Base-by-base conservation (phyloP, 352 stramenopile species). In the Globisporangium yorkense region DNA sequence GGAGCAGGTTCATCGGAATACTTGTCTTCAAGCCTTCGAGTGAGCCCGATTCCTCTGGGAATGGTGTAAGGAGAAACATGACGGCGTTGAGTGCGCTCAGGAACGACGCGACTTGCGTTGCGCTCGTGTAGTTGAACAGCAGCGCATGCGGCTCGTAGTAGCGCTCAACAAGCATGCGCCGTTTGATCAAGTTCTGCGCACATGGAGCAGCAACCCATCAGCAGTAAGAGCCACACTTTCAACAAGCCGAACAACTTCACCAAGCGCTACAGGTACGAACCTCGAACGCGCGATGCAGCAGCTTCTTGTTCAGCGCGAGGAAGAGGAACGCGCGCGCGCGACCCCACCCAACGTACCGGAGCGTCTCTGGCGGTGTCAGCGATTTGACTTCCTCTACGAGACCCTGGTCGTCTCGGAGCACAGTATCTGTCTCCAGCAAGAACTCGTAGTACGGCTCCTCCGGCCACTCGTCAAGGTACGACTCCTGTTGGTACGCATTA, bases 381-480 rank as follows among this genome's bases (percentile, higher is more conserved):
- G 61, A 52, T 48, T 79, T 66, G 9, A 85, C 77, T 57, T 88
- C 66, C 0, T 62, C 66, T 18, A 89, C 74, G n/a, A 93, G 74
- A 0, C 71, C 73, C n/a, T 71, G 51, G 51, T 93, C 84, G 49
- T 93, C 81, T 12, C 84, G 70, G 10, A 93, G 59, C 7, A 93
- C 84, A 0, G 68, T 61, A 0, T 61, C 61, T 6, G 82, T 83
- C 44, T 93, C 70, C 13, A 88, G 33, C 41, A 93, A 61, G 35
- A 93, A 90, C 37, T 72, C 66, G 53, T 84, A 87, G 54, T 88
- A 93, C 13, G 79, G 75, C 47, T 79, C 79, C 65, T 93, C 84
- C 8, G 81, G 80, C 79, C 79, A 89, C 16, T 59, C 50, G 39
- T 67, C 58, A 15, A 84, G 9, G 35, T 69, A 84, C 9, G 68